phyloP scores from a whole-genome alignment of 2,329 filamentous ascomycete genomes.

The Monilinia fructicola region DNA sequence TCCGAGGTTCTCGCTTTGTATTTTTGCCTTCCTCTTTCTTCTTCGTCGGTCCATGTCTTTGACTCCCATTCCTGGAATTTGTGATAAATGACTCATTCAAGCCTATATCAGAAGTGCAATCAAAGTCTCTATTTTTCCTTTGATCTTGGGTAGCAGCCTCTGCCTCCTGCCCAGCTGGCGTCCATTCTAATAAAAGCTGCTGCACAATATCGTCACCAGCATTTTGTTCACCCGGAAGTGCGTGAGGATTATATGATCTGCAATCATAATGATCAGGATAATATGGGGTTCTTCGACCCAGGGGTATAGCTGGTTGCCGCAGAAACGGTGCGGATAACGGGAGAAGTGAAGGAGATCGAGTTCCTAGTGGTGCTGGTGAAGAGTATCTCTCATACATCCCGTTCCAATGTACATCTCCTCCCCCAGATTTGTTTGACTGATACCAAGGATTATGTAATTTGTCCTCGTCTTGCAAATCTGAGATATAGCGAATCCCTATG shows the following conservation, averaged over 20 bases:
- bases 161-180: constrained; percentile 2
- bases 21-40: not conserved
- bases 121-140: not conserved
- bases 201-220: not conserved
- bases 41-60: not conserved
- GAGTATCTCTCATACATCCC: too few species aligned
- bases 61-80: not conserved
- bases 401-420: too few species aligned
- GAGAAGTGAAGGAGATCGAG: too few species aligned
- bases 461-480: too few species aligned
- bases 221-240: not conserved
- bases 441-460: too few species aligned
- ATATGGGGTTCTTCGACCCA: not conserved
- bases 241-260: not conserved
- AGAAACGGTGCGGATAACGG: too few species aligned
- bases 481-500: too few species aligned
- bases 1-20: not conserved
- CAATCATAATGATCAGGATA: constrained; percentile 3
- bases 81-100: not conserved
- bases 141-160: not conserved
- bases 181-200: constrained; percentile 20
- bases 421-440: too few species aligned
- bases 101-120: not conserved
- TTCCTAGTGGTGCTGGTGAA: too few species aligned
- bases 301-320: not conserved